Base-by-base conservation (phyloP, 2,329 filamentous ascomycete species). In the Tolypocladium ovalisporum region DNA sequence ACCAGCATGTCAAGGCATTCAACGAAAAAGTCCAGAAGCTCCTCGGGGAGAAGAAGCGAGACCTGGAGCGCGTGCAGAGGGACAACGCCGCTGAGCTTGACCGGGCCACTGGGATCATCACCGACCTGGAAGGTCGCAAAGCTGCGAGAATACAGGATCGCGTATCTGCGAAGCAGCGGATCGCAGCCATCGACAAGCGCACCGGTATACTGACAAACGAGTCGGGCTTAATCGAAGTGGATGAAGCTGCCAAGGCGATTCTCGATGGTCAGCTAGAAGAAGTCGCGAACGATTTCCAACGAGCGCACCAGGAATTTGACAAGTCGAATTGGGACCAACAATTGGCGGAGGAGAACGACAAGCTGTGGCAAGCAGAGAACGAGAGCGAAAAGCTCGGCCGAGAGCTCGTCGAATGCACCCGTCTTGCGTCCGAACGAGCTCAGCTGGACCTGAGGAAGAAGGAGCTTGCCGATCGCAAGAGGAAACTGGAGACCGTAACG, bases 371-470 rank as follows among this genome's bases (percentile, higher is more conserved):
- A 49, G 73, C 95, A 1, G 90, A 97, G 65, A 83, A 81, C 24
- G 84, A 88, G 64, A 86, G 82, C 59, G 84, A 88, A 39, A 84
- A 79, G 62, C 78, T 97, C 34, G 86, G 87, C 51, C 76, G 80
- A n/a, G 93, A 97, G 67, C 81, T 97, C 39, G 81, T 91, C 10
- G 88, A 95, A 65, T 90, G 87, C 58, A 96, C 89, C 2, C 85
- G 86, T 58, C 82, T 89, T 58, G 90, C 91, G 7, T 85, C 87
- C 4, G 91, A 96, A 61, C 82, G 91, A 40, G 94, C 93, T 15
- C 87, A 89, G 64, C 79, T 99, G 13, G 89, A 96, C 58, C 85
- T 89, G 63, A 80, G 92, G 37, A 91, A 88, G 66, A 92, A 91
- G 64, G 89, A 96, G 66, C 72, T 90, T 34, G 82, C 83, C 61